Base-by-base conservation (phyloP, 1,139 yeast species). In the Geotrichum macrosporum region DNA sequence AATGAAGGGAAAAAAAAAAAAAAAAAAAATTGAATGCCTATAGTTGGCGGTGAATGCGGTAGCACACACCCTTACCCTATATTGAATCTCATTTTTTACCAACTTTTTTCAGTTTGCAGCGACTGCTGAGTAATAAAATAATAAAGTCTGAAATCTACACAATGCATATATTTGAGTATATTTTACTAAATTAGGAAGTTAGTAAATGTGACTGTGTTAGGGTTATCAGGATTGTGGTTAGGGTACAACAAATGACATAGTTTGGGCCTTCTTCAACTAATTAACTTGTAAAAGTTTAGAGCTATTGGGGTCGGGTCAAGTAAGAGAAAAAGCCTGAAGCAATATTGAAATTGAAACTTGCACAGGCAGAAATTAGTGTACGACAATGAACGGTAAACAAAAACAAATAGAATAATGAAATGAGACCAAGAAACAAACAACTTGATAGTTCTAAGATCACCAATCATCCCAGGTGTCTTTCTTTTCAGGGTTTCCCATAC, bases 401-500 rank as follows among this genome's bases (percentile, higher is more conserved):
- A 6, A 24, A 24, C 10, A 24, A 10, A 24, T 6, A 24, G 10
- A 6, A 6, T 24, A 10, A 24, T 6, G 27, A 24, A 24, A 6
- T 24, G n/a, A n/a, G n/a, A n/a, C n/a, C n/a, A n/a, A n/a, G n/a
- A n/a, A n/a, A n/a, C n/a, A n/a, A n/a, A n/a, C n/a, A n/a, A n/a
- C n/a, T n/a, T n/a, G n/a, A n/a, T n/a, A n/a, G n/a, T n/a, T n/a
- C n/a, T n/a, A n/a, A 21, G 27, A 22, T 44, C 24, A 46, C 50
- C 50, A 46, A 5, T 49, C 47, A 40, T 46, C 50, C 51, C 51
- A 48, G 4, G 41, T 35, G 21, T 41, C 46, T 35, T 49, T 73
- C 75, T 41, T 68, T 16, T 37, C 24, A n/a, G 48, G 50, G 38
- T 46, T 49, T 13, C 73, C 69, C 48, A 78, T 59, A 29, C 88